Conservation (phyloP, 805 yeast genomes). For the Lipomyces yamanashiensis region DNA sequence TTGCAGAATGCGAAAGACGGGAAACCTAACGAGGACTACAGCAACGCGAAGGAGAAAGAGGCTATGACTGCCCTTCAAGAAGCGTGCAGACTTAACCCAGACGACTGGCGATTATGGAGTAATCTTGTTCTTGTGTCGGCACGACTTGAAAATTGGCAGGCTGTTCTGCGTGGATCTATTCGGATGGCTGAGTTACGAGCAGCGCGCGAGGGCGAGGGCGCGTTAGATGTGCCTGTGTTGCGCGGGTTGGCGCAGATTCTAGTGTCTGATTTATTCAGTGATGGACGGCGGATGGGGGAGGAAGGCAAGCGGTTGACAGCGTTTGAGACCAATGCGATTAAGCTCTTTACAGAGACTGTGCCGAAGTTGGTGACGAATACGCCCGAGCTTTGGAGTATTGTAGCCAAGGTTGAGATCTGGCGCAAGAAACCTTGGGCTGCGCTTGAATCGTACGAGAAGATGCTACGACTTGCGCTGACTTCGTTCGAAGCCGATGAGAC, state of each 20-base stretch:
- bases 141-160: constrained; percentile 84
- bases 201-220: constrained; percentile 61
- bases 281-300: constrained; percentile 38
- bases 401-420: constrained; percentile 89
- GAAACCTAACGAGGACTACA: neutral
- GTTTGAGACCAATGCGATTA: constrained; percentile 71
- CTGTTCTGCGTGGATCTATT: constrained; percentile 75
- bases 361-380: constrained; percentile 71
- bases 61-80: constrained; percentile 84
- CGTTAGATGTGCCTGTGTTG: constrained; percentile 74
- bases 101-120: constrained; percentile 90
- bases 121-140: constrained; percentile 83
- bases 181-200: constrained; percentile 63
- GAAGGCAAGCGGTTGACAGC: constrained; percentile 49
- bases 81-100: constrained; percentile 65
- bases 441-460: constrained; percentile 82
- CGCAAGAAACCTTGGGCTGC: constrained; percentile 85
- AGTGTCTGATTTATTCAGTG: constrained; percentile 54
- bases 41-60: constrained; percentile 48
- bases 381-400: constrained; percentile 76
- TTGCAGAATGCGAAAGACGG: constrained; percentile 29
- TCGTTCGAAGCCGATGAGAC: constrained; percentile 67
- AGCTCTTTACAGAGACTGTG: constrained; percentile 68
- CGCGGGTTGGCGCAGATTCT: constrained; percentile 73
- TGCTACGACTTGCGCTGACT: constrained; percentile 67